Evolutionary conservation across 495 filamentous ascomycete species (phyloP).

Genomic region (Hyaloscypha variabilis): DNA sequence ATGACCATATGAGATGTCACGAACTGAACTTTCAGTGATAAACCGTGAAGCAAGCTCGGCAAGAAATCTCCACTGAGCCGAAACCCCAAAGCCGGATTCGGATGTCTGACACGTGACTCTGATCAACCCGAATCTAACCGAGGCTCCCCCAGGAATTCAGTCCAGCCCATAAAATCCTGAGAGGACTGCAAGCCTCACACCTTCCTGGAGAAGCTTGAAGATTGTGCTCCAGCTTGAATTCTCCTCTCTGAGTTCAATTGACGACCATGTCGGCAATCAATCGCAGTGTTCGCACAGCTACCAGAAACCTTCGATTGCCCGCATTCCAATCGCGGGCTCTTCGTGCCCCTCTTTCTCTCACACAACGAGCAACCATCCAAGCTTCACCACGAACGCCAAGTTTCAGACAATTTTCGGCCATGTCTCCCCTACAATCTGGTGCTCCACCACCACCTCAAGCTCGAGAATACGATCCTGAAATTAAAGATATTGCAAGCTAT

Average conservation of each 20-base stretch:
- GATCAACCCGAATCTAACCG: not conserved
- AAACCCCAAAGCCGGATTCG: not conserved
- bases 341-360: slow-evolving; percentile 28
- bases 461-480: slow-evolving; percentile 82
- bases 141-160: not conserved
- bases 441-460: slow-evolving; percentile 50
- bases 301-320: slow-evolving; percentile 29
- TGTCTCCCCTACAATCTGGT: slow-evolving; percentile 53
- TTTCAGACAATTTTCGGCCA: slow-evolving; percentile 55
- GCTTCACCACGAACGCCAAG: slow-evolving; percentile 22
- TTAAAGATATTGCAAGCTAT: slow-evolving; percentile 91
- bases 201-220: slow-evolving; percentile 3
- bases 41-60: too few relatives aligned
- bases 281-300: slow-evolving; percentile 33
- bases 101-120: not conserved
- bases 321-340: slow-evolving; percentile 32
- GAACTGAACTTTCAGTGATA: too few relatives aligned
- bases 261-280: slow-evolving; percentile 33
- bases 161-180: not conserved
- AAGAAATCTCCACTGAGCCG: not conserved
- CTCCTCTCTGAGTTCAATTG: slow-evolving; percentile 24
- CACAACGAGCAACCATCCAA: slow-evolving; percentile 15
- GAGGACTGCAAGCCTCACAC: not conserved
- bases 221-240: slow-evolving; percentile 7
- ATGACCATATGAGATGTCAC: too few relatives aligned